Evolutionary conservation across 495 filamentous ascomycete genomes (phyloP), one percentile per base, ranked within the genome.

Genomic region (Podospora australis): DNA sequence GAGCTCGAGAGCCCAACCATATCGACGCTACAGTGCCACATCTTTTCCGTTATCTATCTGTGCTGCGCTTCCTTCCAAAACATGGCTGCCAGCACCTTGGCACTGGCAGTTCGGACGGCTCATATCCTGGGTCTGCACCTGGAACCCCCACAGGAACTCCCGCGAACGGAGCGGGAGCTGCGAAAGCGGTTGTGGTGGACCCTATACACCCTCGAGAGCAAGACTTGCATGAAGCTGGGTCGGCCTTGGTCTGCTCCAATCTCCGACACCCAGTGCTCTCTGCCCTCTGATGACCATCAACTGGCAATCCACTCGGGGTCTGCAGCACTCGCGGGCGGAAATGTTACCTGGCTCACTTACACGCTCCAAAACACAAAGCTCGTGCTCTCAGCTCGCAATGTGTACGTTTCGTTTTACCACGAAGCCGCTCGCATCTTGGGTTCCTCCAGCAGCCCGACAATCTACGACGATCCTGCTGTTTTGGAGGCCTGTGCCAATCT

Each of bases 11-110:
- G 65, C 22, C 75, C 74, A 0, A 67, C 72, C 0, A 55, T 79
- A 16, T 59, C 65, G 14, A 78, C 75, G 0, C 52, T 81, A 14
- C 78, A 81, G 52, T 73, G 71, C 53, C 67, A 77, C 45, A 77
- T 81, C 41, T 75, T 73, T 6, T 81, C 68, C 56, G 69, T 74
- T 5, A 70, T 81, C 41, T 82, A 81, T 39, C 69, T 81, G 24
- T 73, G 77, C 22, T 78, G 80, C 44, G 75, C 72, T 6, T 68
- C 74, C 13, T 77, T 74, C 41, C 72, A 71, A 21, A 80, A 76
- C 49, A 77, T 72, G 66, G 64, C 69, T 1, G 56, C 78, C 48
- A 65, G 53, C 47, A 53, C 65, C 1, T 38, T 65, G 2, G 69
- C 56, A 10, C 53, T 70, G 19, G 73, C 74, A 0, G 63, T 77